A percentile compares a stretch with the other conserved stretches of the same genome.
These are phyloP conservation scores for Umbelopsis isabellina DNA, from an alignment of 192 early-diverging fungal genomes.

Conservation along the genomic window DNA sequence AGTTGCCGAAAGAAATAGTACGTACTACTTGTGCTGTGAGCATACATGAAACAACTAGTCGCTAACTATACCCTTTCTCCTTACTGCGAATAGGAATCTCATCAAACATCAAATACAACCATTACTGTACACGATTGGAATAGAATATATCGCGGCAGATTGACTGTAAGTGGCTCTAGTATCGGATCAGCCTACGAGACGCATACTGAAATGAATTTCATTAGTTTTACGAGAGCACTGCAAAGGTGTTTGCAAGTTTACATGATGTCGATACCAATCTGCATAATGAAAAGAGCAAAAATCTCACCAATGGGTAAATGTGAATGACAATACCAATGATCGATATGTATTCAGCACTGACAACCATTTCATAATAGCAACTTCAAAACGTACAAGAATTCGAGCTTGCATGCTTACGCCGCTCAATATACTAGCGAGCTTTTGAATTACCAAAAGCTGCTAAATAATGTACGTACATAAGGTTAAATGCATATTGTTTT, in stretches of 20 bases:
- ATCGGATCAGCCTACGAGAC: background rate
- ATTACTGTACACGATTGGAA: slow-evolving; percentile 3
- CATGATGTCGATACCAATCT: background rate
- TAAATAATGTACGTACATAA: background rate
- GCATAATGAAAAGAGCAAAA: background rate
- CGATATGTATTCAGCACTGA: background rate
- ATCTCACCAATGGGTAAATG: slow-evolving; percentile 2
- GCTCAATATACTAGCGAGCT: background rate
- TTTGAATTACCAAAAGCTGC: background rate
- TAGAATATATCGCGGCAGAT: background rate
- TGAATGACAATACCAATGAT: background rate
- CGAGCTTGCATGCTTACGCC: background rate
- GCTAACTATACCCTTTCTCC: background rate
- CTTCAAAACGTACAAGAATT: background rate
- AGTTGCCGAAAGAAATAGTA: slow-evolving; percentile 15
- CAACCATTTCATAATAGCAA: background rate
- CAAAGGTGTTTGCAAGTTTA: slow-evolving; percentile 5
- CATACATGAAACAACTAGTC: background rate
- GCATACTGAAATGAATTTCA: background rate
- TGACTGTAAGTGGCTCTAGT: background rate
- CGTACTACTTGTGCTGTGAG: background rate
- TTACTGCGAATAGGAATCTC: background rate
- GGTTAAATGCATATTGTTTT: no score
- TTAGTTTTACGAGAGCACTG: slow-evolving; percentile 13
- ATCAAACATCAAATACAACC: background rate